Percentiles rank a stretch among this genome's conserved stretches.
These are phyloP conservation scores for Sechiopsis laciniata DNA, from an alignment of 306 rosid genomes.

Conservation along the genomic window DNA sequence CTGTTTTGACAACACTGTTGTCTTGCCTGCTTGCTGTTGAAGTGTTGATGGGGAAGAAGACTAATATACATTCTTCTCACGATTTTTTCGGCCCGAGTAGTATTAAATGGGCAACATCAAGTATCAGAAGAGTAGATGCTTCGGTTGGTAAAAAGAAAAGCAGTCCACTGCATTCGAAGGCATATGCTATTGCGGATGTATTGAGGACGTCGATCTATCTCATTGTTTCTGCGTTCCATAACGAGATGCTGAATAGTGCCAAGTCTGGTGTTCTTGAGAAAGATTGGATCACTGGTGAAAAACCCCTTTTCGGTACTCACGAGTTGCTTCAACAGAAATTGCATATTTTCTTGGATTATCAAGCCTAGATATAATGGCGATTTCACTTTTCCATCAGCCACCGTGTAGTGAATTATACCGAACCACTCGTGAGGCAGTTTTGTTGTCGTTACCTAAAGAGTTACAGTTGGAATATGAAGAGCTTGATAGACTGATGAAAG, in stretches of 20 bases:
- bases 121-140: slow-evolving; percentile 51
- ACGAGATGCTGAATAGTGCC: slow-evolving; percentile 71
- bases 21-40: slow-evolving; percentile 92
- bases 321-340: slow-evolving; percentile 64
- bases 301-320: slow-evolving; percentile 53
- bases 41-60: slow-evolving; percentile 83
- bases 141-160: slow-evolving; percentile 50
- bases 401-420: background rate
- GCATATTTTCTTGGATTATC: slow-evolving; percentile 65
- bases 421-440: background rate
- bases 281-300: slow-evolving; percentile 57
- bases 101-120: slow-evolving; percentile 70
- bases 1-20: slow-evolving; percentile 59
- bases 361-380: slow-evolving; percentile 32
- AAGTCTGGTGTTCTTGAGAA: slow-evolving; percentile 72
- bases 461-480: background rate
- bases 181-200: slow-evolving; percentile 76
- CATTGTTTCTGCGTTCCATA: slow-evolving; percentile 68
- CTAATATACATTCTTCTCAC: slow-evolving; percentile 50
- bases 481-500: too few species aligned
- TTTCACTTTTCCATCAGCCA: too few species aligned
- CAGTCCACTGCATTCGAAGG: slow-evolving; percentile 60
- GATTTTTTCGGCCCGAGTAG: slow-evolving; percentile 64
- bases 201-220: slow-evolving; percentile 71
- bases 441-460: slow-evolving; percentile 10